Evolutionary conservation across 2,329 filamentous ascomycete genomes (phyloP), one percentile per base, ranked within the genome.

Genomic region (Talaromyces pinophilus): DNA sequence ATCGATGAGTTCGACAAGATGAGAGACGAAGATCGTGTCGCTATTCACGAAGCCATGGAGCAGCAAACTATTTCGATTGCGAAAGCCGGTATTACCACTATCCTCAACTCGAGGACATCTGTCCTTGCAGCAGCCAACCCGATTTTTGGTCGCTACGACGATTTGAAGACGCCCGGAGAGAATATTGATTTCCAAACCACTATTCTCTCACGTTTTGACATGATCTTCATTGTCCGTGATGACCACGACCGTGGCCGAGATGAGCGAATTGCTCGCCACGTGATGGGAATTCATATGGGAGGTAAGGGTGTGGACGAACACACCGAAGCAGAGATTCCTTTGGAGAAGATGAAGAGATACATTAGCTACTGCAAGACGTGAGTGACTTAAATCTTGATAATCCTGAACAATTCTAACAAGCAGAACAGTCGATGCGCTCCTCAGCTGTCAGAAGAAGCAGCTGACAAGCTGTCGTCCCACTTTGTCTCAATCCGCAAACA

Each of bases 1-100:
- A 99, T 99, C 72, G 95, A 99, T 76, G 95, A 99, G 80, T 99
- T 99, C 76, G 95, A 99, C 82, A 99, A 99, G 84, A 99, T 99
- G 95, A 87, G 95, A 69, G 95, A 99, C 76, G 95, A 99, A 78
- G 95, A 99, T 73, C 87, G 95, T 72, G 95, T 98, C 6, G 95
- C 95, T 1, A 99, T 99, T 71, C 95, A 99, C 84, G 95, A 99
- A 86, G 95, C 95, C 67, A 99, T 99, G 95, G 95, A 99, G 78
- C 95, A 99, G 81, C 95, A 99, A 79, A 99, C 95, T 0, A 99
- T 99, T 68, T 98, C 95, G 11, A 98, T 99, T 72, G 95, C 95
- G 70, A 98, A 99, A 81, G 95, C 95, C 0, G 95, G 95, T 73
- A 99, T 99, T 75, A 99, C 95, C 0, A 99, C 95, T 0, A 98